These are phyloP conservation scores for Antrodiella citrinella DNA, from an alignment of 768 basidiomycete genomes.

Conservation along the genomic window DNA sequence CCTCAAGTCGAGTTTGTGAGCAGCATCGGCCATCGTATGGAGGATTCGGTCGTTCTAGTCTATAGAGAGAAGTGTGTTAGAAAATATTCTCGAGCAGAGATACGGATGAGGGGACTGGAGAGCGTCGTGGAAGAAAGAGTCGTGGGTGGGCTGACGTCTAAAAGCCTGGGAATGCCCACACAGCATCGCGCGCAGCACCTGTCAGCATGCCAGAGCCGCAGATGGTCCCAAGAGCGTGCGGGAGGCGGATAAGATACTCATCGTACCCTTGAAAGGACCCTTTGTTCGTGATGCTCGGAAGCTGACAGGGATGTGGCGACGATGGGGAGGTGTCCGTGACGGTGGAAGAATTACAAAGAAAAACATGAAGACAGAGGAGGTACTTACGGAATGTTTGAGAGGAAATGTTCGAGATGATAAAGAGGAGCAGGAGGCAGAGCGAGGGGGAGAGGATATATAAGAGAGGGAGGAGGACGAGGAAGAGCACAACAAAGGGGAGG, in stretches of 20 bases:
- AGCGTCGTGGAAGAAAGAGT: not conserved
- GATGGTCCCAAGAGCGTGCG: not conserved
- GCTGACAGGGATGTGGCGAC: not conserved
- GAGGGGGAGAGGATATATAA: constrained; percentile 4
- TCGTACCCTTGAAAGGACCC: not conserved
- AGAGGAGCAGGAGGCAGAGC: not conserved
- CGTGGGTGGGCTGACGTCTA: not conserved
- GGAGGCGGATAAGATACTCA: not conserved
- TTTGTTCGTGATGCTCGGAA: not conserved
- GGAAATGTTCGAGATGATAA: not conserved
- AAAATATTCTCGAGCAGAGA: not conserved
- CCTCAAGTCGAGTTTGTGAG: constrained; percentile 73
- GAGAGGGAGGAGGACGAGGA: constrained; percentile 5
- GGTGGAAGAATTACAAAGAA: not conserved
- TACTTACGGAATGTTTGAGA: not conserved
- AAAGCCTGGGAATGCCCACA: not conserved
- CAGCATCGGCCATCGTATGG: constrained; percentile 62
- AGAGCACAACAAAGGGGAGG: constrained; percentile 6
- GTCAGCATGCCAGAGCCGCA: not conserved
- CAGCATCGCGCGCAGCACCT: not conserved
- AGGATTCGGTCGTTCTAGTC: constrained; percentile 5
- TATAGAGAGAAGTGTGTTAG: not conserved
- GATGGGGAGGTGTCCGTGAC: not conserved
- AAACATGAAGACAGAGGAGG: not conserved
- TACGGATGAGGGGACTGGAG: not conserved